A percentile compares a stretch with the other conserved stretches of the same genome.
These are phyloP conservation scores for Heterobasidion annosum DNA, from an alignment of 1,284 basidiomycete genomes.

Conservation along the genomic window DNA sequence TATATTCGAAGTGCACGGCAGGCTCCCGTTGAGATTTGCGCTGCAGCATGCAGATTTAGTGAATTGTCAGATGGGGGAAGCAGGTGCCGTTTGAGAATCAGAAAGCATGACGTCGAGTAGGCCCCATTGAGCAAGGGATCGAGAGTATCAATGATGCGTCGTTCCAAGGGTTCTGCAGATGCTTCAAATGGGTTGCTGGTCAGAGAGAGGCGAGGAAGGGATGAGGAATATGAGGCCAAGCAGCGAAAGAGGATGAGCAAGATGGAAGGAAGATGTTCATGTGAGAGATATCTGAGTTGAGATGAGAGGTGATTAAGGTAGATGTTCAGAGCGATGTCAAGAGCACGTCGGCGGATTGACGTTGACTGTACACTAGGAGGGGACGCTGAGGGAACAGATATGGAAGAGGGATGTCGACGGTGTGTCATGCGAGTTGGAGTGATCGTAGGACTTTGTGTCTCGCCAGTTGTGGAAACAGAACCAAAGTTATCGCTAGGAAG, in stretches of 20 bases:
- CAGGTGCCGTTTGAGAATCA: conserved; percentile 45
- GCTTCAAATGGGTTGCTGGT: conserved; percentile 21
- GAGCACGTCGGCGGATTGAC: conserved; percentile 23
- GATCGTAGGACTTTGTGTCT: conserved; percentile 18
- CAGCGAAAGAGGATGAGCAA: conserved; percentile 66
- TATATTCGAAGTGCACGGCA: conserved; percentile 56
- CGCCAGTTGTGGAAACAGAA: conserved; percentile 16
- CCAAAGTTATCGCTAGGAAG: conserved; percentile 21
- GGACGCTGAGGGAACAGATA: conserved; percentile 27
- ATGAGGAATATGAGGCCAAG: conserved; percentile 50
- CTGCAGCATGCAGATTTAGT: conserved; percentile 15
- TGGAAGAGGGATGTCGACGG: conserved; percentile 45
- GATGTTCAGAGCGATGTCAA: conserved; percentile 50
- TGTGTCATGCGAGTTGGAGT: conserved; percentile 30
- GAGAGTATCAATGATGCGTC: conserved; percentile 45
- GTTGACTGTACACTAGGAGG: conserved; percentile 16
- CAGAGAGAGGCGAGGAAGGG: conserved; percentile 57
- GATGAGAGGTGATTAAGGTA: conserved; percentile 56
- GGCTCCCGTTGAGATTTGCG: conserved; percentile 53
- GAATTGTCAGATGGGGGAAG: conserved; percentile 19
- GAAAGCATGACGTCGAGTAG: conserved; percentile 53
- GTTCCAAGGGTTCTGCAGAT: conserved; percentile 32
- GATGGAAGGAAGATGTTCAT: conserved; percentile 40
- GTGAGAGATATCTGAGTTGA: conserved; percentile 48
- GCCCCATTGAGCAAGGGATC: conserved; percentile 52